phyloP scores from a whole-genome alignment of 2,329 filamentous ascomycete genomes.

The Penicillium sp. region DNA sequence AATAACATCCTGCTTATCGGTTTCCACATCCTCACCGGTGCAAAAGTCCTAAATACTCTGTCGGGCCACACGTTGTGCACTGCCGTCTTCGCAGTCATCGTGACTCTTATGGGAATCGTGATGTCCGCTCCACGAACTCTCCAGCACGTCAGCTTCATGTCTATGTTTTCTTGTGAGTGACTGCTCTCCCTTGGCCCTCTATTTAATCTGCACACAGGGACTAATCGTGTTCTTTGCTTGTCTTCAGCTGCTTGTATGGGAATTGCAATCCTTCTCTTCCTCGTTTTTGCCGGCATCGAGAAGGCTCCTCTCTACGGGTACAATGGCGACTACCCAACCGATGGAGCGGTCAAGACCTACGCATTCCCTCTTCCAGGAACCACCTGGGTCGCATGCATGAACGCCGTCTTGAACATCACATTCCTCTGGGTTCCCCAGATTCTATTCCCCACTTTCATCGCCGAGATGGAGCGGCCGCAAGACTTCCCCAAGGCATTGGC shows the following conservation, averaged over 20 bases:
- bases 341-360: constrained; percentile 47
- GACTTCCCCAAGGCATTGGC: constrained; percentile 53
- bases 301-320: constrained; percentile 46
- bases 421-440: constrained; percentile 54
- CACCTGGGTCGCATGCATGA: constrained; percentile 49
- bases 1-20: constrained; percentile 54
- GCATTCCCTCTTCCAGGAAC: constrained; percentile 49
- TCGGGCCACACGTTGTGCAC: constrained; percentile 51
- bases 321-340: constrained; percentile 46
- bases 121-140: constrained; percentile 48
- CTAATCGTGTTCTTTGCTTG: not conserved
- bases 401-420: constrained; percentile 52
- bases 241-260: constrained; percentile 46
- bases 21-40: constrained; percentile 52
- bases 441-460: constrained; percentile 53
- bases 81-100: constrained; percentile 50
- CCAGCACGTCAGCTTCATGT: constrained; percentile 52
- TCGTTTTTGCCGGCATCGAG: constrained; percentile 51
- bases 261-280: constrained; percentile 50
- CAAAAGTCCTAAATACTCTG: constrained; percentile 51
- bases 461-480: constrained; percentile 51
- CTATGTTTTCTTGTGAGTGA: constrained; percentile 44
- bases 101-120: constrained; percentile 47
- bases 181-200: not conserved
- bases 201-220: too few species aligned